phyloP scores from a whole-genome alignment of 2,329 filamentous ascomycete species.

The Curvularia lunata region DNA sequence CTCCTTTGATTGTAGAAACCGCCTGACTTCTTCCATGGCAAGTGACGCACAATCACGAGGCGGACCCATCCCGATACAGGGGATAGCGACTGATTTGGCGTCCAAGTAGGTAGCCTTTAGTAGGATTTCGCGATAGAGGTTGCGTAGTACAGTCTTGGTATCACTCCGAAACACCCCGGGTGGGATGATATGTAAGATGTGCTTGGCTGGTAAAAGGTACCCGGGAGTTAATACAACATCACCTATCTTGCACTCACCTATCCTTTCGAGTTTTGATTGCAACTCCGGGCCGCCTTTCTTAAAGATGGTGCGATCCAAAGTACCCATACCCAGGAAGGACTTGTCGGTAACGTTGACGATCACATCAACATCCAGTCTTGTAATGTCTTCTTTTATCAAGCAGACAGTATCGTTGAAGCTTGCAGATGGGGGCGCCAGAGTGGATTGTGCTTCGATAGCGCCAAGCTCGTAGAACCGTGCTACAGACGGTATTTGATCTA shows the following conservation, averaged over 20 bases:
- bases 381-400: slow-evolving; percentile 44
- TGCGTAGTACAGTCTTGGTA: slow-evolving; percentile 34
- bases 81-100: slow-evolving; percentile 43
- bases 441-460: slow-evolving; percentile 32
- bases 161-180: slow-evolving; percentile 31
- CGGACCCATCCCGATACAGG: slow-evolving; percentile 43
- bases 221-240: slow-evolving; percentile 38
- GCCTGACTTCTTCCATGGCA: slow-evolving; percentile 44
- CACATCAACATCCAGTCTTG: slow-evolving; percentile 40
- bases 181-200: slow-evolving; percentile 41
- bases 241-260: slow-evolving; percentile 37
- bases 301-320: slow-evolving; percentile 41
- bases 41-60: slow-evolving; percentile 36
- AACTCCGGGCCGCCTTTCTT: slow-evolving; percentile 36
- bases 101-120: slow-evolving; percentile 30
- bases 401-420: slow-evolving; percentile 39
- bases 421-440: slow-evolving; percentile 29
- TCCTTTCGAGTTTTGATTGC: slow-evolving; percentile 27
- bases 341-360: slow-evolving; percentile 44
- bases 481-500: slow-evolving; percentile 38
- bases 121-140: slow-evolving; percentile 39
- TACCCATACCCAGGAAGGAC: slow-evolving; percentile 37
- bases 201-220: slow-evolving; percentile 37
- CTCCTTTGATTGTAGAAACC: slow-evolving; percentile 36
- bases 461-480: slow-evolving; percentile 36